These are phyloP conservation scores for Scedosporium apiospermum DNA, from an alignment of 2,329 filamentous ascomycete species.

Conservation along the genomic window DNA sequence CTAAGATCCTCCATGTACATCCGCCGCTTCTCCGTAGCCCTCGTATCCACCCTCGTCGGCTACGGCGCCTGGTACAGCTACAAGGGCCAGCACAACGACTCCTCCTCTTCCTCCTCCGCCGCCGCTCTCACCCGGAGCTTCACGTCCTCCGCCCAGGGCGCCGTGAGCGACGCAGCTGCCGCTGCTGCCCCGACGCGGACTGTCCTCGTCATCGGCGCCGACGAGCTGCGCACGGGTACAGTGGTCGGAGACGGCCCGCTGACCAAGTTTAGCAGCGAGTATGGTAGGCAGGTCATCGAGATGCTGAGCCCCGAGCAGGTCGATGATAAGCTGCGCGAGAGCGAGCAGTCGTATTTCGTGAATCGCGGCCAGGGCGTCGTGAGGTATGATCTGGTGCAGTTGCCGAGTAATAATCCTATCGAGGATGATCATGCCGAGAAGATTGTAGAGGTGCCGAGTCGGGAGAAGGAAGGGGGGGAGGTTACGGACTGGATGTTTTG, in stretches of 20 bases:
- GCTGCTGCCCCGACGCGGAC: constrained; percentile 43
- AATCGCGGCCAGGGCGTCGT: constrained; percentile 85
- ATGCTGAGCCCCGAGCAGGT: constrained; percentile 96
- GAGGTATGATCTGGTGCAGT: constrained; percentile 87
- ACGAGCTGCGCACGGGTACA: constrained; percentile 80
- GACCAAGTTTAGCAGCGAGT: constrained; percentile 78
- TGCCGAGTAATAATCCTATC: constrained; percentile 94
- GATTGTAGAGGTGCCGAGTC: constrained; percentile 79
- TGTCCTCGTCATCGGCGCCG: constrained; percentile 80
- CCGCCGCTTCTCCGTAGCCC: constrained; percentile 55
- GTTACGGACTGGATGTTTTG: constrained; percentile 98
- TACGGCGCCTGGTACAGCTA: constrained; percentile 72
- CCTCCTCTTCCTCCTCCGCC: constrained; percentile 19
- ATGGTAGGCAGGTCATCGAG: constrained; percentile 78
- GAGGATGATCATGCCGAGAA: constrained; percentile 98
- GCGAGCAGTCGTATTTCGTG: constrained; percentile 86
- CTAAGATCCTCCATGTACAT: constrained; percentile 67
- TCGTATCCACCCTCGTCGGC: constrained; percentile 60
- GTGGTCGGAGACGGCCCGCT: constrained; percentile 80
- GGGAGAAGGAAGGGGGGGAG: constrained; percentile 28
- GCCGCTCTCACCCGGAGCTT: constrained; percentile 28
- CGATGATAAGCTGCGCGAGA: constrained; percentile 76
- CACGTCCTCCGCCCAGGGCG: constrained; percentile 13
- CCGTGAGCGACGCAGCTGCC: constrained; percentile 23
- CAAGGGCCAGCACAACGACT: constrained; percentile 27